Evolutionary conservation across 2,329 filamentous ascomycete genomes (phyloP).

Genomic region (Plectosphaerella plurivora): DNA sequence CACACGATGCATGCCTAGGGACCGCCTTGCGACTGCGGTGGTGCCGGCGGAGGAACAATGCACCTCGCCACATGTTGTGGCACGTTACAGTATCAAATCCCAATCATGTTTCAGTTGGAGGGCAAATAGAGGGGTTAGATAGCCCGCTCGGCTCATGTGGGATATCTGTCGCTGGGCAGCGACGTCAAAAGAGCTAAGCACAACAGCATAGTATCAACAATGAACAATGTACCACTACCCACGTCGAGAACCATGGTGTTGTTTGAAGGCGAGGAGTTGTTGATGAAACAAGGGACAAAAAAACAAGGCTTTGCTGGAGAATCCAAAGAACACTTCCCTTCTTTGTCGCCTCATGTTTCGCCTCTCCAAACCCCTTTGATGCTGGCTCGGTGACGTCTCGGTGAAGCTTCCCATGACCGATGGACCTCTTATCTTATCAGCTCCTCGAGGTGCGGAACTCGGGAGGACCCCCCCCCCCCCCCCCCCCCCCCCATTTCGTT

Average conservation of each 20-base stretch:
- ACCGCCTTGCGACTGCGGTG: no score
- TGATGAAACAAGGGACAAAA: no score
- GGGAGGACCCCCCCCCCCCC: conserved; percentile 1
- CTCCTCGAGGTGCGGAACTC: background rate
- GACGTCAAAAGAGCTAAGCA: conserved; percentile 7
- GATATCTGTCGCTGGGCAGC: conserved; percentile 10
- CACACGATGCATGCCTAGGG: conserved; percentile 41
- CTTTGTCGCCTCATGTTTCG: no score
- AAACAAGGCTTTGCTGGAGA: no score
- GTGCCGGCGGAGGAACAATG: no score
- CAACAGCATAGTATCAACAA: background rate
- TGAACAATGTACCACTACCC: background rate
- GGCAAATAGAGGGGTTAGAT: conserved; percentile 45
- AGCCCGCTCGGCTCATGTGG: conserved; percentile 36
- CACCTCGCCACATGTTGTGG: no score
- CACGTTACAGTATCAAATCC: conserved; percentile 9
- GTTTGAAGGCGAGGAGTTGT: no score
- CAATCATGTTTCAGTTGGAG: conserved; percentile 19
- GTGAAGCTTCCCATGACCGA: background rate
- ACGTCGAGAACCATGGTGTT: no score
- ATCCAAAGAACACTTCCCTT: no score
- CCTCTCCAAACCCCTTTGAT: no score
- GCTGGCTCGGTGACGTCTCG: no score
- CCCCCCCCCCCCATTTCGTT: conserved; percentile 5
- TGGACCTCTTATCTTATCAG: conserved; percentile 10